Conservation (phyloP, 2,329 filamentous ascomycete genomes). For the Ophiostoma montium region DNA sequence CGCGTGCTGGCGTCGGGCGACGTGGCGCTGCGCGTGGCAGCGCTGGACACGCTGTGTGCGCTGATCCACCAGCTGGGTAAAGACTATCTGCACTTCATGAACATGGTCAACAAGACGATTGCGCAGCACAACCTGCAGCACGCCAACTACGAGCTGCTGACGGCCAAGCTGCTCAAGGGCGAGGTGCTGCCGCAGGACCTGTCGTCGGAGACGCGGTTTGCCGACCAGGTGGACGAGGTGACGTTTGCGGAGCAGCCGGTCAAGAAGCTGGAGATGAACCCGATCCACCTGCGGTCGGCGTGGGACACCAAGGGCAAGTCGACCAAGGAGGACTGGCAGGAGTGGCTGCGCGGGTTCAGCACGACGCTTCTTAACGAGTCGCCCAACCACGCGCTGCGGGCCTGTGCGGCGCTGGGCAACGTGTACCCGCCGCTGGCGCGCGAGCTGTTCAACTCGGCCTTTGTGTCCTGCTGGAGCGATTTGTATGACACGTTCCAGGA, state of each 20-base stretch:
- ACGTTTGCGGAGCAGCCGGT: slow-evolving; percentile 63
- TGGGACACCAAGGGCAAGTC: slow-evolving; percentile 97
- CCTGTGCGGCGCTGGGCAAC: slow-evolving; percentile 81
- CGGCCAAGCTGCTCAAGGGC: slow-evolving; percentile 85
- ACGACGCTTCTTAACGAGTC: slow-evolving; percentile 91
- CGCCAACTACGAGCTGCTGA: slow-evolving; percentile 80
- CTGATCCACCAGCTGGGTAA: slow-evolving; percentile 91
- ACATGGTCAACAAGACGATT: slow-evolving; percentile 80
- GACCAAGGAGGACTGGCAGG: slow-evolving; percentile 97
- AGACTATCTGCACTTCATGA: slow-evolving; percentile 89
- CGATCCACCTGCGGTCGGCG: slow-evolving; percentile 89
- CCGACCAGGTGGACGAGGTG: slow-evolving; percentile 64
- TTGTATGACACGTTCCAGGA: slow-evolving; percentile 95
- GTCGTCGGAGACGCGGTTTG: slow-evolving; percentile 70
- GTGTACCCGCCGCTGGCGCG: slow-evolving; percentile 84
- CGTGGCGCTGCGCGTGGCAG: slow-evolving; percentile 58
- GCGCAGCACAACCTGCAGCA: slow-evolving; percentile 70
- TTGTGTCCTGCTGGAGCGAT: slow-evolving; percentile 98
- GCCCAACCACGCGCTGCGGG: slow-evolving; percentile 84
- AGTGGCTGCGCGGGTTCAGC: slow-evolving; percentile 95
- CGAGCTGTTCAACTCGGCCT: slow-evolving; percentile 95
- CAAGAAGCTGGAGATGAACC: slow-evolving; percentile 94
- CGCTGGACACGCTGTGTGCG: slow-evolving; percentile 86
- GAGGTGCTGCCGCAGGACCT: slow-evolving; percentile 92
- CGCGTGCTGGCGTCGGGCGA: slow-evolving; percentile 67